A percentile compares a stretch with the other conserved stretches of the same genome.
Conservation (phyloP, 106 monocot genomes). For the Dioscorea alata region DNA sequence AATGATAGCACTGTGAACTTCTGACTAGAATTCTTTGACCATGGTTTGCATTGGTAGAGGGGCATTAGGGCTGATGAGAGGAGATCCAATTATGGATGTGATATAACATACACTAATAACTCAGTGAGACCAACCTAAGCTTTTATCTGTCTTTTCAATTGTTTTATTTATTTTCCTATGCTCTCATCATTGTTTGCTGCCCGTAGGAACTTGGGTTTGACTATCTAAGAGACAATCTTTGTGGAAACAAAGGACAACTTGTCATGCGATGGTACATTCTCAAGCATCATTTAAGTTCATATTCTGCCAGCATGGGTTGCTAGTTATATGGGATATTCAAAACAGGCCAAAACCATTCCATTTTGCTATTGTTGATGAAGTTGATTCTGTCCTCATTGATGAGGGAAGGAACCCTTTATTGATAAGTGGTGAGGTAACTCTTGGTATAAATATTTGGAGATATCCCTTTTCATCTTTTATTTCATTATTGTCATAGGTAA, state of each 20-base stretch:
- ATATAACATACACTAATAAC: conserved; percentile 98
- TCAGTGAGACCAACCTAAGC: conserved; percentile 42
- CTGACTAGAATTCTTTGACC: conserved; percentile 1
- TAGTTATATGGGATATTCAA: conserved; percentile 2
- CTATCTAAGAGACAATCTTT: conserved; percentile 94
- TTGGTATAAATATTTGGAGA: neutral
- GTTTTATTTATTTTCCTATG: neutral
- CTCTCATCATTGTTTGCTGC: neutral
- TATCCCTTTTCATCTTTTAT: neutral
- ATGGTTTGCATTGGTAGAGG: conserved; percentile 40
- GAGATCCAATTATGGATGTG: conserved; percentile 84
- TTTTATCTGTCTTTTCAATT: no score
- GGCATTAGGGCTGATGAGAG: conserved; percentile 75
- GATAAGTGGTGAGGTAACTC: conserved; percentile 93
- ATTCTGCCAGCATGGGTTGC: neutral
- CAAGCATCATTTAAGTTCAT: neutral
- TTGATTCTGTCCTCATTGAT: conserved; percentile 98
- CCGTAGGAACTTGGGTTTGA: conserved; percentile 95
- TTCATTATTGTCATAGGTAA: neutral
- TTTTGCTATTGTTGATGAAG: conserved; percentile 99
- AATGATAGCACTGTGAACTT: neutral
- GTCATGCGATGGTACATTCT: conserved; percentile 94
- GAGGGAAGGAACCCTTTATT: conserved; percentile 98
- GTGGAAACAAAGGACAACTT: conserved; percentile 70
- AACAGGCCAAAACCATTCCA: conserved; percentile 87